Conservation (phyloP, 2,329 filamentous ascomycete species). For the Diaporthe sp. region DNA sequence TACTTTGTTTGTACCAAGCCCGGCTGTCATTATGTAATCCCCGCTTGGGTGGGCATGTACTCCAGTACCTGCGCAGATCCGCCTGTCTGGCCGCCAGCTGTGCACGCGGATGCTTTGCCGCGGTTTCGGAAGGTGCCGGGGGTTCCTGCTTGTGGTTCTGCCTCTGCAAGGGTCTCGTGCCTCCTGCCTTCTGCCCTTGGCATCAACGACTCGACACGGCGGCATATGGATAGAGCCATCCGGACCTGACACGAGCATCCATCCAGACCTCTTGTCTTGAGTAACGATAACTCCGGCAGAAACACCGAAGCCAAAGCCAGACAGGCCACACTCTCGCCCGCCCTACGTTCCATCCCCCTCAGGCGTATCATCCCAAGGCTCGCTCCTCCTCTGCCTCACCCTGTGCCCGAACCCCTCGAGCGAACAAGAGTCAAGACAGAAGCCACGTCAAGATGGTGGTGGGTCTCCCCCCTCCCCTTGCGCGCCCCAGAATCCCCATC, state of each 20-base stretch:
- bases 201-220: conserved; percentile 26
- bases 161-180: conserved; percentile 27
- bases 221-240: conserved; percentile 17
- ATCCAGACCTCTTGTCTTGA: conserved; percentile 14
- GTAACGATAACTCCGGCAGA: conserved; percentile 34
- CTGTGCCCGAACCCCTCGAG: neutral
- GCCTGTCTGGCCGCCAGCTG: conserved; percentile 1
- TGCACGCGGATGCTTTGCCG: conserved; percentile 25
- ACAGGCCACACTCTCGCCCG: neutral
- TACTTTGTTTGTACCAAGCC: neutral
- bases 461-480: conserved; percentile 34
- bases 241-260: conserved; percentile 21
- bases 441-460: conserved; percentile 48
- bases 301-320: conserved; percentile 12
- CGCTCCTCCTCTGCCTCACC: conserved; percentile 16
- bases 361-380: conserved; percentile 22
- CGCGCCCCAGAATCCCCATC: conserved; percentile 8
- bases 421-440: conserved; percentile 22
- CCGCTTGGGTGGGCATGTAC: neutral
- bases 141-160: conserved; percentile 4
- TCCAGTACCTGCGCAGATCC: neutral
- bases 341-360: neutral
- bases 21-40: conserved; percentile 14
- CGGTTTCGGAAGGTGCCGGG: conserved; percentile 31
- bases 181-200: conserved; percentile 7